Conservation (phyloP, 2,329 filamentous ascomycete species). For the Penicillium sp. region DNA sequence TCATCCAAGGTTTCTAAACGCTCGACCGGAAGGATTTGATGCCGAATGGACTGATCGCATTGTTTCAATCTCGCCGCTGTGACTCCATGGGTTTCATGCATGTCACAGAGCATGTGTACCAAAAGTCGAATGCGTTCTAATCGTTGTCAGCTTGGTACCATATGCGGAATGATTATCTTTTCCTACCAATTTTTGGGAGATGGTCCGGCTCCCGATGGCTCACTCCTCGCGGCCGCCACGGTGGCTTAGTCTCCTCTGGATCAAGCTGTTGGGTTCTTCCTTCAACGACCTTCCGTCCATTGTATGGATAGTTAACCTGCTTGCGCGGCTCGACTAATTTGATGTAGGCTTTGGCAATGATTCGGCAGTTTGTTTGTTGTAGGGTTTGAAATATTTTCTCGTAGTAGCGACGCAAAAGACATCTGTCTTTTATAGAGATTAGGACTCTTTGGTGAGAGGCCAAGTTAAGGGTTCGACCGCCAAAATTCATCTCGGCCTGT, state of each 20-base stretch:
- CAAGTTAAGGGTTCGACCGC: conserved; percentile 14
- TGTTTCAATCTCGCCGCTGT: conserved; percentile 34
- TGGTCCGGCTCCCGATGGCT: conserved; percentile 31
- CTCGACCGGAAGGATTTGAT: conserved; percentile 30
- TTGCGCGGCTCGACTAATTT: conserved; percentile 32
- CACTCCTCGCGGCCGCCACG: conserved; percentile 30
- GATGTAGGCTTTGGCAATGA: conserved; percentile 30
- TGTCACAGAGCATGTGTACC: conserved; percentile 34
- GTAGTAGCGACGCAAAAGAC: conserved; percentile 25
- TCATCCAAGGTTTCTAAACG: conserved; percentile 34
- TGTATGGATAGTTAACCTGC: conserved; percentile 32
- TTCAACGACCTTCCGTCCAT: conserved; percentile 28
- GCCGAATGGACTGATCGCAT: conserved; percentile 33
- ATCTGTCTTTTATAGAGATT: conserved; percentile 21
- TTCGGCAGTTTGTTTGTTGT: conserved; percentile 31
- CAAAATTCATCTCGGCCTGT: conserved; percentile 3
- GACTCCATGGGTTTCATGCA: conserved; percentile 29
- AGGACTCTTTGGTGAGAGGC: conserved; percentile 19
- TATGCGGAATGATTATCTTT: neutral
- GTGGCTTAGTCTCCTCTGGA: conserved; percentile 29
- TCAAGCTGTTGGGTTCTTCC: conserved; percentile 26
- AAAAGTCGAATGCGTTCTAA: conserved; percentile 35
- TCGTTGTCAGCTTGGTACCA: neutral
- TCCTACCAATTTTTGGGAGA: conserved; percentile 27
- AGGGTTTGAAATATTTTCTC: conserved; percentile 29